Percentiles rank a stretch among this genome's conserved stretches.
phyloP scores from a whole-genome alignment of 106 monocot genomes.

The Dendrobium chrysotoxum region DNA sequence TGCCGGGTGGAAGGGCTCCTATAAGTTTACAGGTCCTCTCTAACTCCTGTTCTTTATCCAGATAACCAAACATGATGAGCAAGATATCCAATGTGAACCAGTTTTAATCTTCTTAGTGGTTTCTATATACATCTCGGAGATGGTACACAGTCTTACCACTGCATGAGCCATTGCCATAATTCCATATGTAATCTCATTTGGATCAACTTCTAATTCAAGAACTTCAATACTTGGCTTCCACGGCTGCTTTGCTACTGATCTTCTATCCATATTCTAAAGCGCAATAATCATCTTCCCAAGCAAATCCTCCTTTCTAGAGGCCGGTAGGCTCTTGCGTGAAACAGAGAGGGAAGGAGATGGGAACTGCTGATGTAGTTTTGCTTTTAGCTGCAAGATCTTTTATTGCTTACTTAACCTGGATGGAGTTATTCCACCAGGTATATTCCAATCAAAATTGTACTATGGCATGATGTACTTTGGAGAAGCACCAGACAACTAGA shows the following conservation, averaged over 20 bases:
- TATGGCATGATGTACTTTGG: conserved; percentile 73
- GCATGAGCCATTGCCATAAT: conserved; percentile 87
- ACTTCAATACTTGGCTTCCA: not conserved
- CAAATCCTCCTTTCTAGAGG: too few species aligned
- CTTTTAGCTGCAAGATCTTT: conserved; percentile 39
- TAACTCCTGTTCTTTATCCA: conserved; percentile 58
- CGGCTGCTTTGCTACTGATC: too few species aligned
- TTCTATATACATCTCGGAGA: conserved; percentile 61
- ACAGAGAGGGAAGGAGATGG: conserved; percentile 79
- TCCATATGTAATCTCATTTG: conserved; percentile 88
- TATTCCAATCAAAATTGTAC: conserved; percentile 59
- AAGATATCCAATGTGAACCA: conserved; percentile 93
- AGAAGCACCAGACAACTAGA: conserved; percentile 51
- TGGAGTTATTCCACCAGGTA: conserved; percentile 54
- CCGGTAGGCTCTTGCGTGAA: conserved; percentile 52
- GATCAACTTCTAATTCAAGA: conserved; percentile 25
- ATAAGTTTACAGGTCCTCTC: conserved; percentile 64
- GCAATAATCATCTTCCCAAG: too few species aligned
- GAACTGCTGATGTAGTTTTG: conserved; percentile 44
- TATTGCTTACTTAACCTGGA: conserved; percentile 48
- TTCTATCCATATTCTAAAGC: too few species aligned
- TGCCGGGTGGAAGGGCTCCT: conserved; percentile 62
- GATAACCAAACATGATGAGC: conserved; percentile 79
- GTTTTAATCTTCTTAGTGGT: conserved; percentile 54
- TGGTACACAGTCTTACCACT: conserved; percentile 60